Percentiles rank a stretch among this genome's conserved stretches.
phyloP scores from a whole-genome alignment of 78 protist species.

The Cyanophora paradoxa region DNA sequence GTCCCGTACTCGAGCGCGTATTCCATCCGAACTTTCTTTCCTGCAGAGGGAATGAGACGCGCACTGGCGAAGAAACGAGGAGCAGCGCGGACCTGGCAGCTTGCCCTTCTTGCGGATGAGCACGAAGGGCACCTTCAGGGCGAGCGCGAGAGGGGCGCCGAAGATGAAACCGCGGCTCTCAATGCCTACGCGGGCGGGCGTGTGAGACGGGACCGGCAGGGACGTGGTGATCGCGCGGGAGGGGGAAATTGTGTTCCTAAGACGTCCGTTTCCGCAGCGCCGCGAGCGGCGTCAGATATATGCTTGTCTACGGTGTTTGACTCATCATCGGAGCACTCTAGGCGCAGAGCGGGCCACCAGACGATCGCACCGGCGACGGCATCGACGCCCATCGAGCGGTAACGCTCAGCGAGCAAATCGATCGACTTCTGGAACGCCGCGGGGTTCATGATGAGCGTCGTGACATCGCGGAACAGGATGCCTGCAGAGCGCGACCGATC shows the following conservation, averaged over 20 bases:
- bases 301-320: too few species aligned
- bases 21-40: not conserved
- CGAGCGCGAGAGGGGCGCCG: not conserved
- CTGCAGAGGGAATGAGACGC: not conserved
- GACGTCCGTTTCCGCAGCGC: too few species aligned
- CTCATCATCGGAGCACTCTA: too few species aligned
- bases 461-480: not conserved
- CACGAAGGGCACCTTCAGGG: not conserved
- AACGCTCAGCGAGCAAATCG: not conserved
- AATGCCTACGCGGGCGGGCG: not conserved
- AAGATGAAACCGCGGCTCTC: not conserved
- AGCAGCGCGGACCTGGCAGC: not conserved
- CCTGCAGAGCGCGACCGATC: too few species aligned
- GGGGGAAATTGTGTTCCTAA: too few species aligned
- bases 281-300: too few species aligned
- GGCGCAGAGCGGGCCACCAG: too few species aligned
- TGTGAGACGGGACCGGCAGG: too few species aligned
- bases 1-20: not conserved
- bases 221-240: too few species aligned
- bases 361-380: too few species aligned
- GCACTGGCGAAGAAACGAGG: not conserved
- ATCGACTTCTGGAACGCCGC: not conserved
- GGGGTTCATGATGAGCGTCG: not conserved
- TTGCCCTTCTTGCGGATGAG: not conserved
- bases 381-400: not conserved